Base-by-base conservation (phyloP, 108 stramenopile genomes). In the Aureococcus anophagefferens region DNA sequence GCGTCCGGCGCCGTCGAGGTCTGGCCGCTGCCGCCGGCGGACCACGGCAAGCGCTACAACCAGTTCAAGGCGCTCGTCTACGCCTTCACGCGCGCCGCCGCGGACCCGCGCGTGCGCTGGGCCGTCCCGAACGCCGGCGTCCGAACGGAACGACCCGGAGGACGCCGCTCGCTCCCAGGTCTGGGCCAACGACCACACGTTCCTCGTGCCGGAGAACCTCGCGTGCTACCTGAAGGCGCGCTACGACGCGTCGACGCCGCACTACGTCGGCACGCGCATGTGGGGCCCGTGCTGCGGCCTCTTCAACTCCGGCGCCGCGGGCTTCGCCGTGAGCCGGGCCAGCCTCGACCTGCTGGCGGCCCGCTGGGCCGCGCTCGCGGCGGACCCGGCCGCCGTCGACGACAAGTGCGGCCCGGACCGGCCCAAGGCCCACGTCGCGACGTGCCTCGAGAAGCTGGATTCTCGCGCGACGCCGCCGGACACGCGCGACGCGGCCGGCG, bases 271-370 rank as follows among this genome's bases (percentile, higher is more conserved):
- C 4, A 90, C 88, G 76, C 40, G 40, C 40, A 5, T 44, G 9
- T 44, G 40, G 40, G 40, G 40, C 40, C 40, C 40, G 5, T 44
- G 40, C 40, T 44, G 40, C 13, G 86, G 89, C 30, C 72, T 93
- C 73, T 93, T 93, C 76, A 93, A 93, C 69, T 89, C 89, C 35
- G 92, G 89, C 68, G 92, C 92, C 16, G 87, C 89, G 13, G 92
- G 92, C 21, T 93, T 91, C 81, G 70, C 90, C 15, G 68, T 93
- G 65, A 87, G 84, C 33, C 76, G 90, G 78, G 67, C 76, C 28
- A 90, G 90, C 31, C 89, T 93, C 84, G 69, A 79, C 62, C 73
- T 78, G 68, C 68, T 93, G 4, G 80, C 90, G 28, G 51, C 79
- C 1, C 73, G 76, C 73, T 93, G 89, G 90, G 85, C 84, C 64